A percentile compares a stretch with the other conserved stretches of the same genome.
Evolutionary conservation across 192 early-diverging fungal genomes (phyloP).

Genomic region (Backusella sp.): DNA sequence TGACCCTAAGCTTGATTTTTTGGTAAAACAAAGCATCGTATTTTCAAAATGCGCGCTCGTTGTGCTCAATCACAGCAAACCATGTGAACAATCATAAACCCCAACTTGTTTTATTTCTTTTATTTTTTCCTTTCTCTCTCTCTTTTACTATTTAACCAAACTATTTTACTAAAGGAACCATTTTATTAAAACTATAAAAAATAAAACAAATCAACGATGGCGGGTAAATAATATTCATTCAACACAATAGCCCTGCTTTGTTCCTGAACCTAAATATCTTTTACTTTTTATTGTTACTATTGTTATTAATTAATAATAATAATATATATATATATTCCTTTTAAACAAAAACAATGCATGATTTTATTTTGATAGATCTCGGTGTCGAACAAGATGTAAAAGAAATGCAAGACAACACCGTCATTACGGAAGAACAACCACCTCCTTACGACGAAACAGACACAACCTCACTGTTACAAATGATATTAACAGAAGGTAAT

Average conservation of each 20-base stretch:
- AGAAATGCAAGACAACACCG: background rate
- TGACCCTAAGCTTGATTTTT: background rate
- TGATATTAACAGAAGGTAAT: constrained; percentile 19
- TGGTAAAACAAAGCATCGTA: background rate
- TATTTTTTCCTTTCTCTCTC: background rate
- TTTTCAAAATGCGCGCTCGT: background rate
- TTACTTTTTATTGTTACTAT: background rate
- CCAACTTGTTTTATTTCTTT: background rate
- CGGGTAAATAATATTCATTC: background rate
- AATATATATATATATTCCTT: too few species aligned
- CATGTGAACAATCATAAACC: constrained; percentile 5
- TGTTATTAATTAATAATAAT: background rate
- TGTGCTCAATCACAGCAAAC: constrained; percentile 3
- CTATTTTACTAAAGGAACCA: background rate
- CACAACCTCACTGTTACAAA: constrained; percentile 2
- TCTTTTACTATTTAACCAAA: background rate
- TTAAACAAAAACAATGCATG: background rate
- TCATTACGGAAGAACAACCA: background rate
- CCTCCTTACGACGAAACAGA: constrained; percentile 1
- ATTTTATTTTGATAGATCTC: constrained; percentile 7
- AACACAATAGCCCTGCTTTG: background rate
- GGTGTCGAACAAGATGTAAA: constrained; percentile 1
- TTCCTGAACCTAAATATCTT: constrained; percentile 1
- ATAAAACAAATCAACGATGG: background rate
- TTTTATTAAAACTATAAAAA: background rate